Evolutionary conservation across 2,329 filamentous ascomycete species (phyloP).

Genomic region (Cercospora sp.): DNA sequence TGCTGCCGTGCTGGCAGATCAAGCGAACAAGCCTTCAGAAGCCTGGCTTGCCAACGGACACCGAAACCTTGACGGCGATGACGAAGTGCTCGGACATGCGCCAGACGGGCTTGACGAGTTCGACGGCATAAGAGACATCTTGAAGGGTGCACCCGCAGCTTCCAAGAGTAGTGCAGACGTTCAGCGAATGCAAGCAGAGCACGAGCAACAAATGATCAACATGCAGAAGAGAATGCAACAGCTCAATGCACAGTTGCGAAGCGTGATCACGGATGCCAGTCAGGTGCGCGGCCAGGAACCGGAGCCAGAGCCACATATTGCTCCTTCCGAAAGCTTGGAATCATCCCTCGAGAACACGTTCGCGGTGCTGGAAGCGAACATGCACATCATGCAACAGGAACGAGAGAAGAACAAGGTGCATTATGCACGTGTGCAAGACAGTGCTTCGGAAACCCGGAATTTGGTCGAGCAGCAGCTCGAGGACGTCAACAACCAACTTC

Average conservation of each 20-base stretch:
- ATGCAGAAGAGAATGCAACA: conserved; percentile 38
- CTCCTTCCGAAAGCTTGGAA: conserved; percentile 15
- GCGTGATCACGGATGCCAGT: conserved; percentile 35
- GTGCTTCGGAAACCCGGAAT: conserved; percentile 26
- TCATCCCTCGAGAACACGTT: conserved; percentile 30
- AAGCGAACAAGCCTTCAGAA: conserved; percentile 44
- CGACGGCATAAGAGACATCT: conserved; percentile 39
- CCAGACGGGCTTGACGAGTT: conserved; percentile 56
- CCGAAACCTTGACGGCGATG: conserved; percentile 26
- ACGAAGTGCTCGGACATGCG: conserved; percentile 28
- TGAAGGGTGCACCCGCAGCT: conserved; percentile 29
- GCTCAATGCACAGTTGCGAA: conserved; percentile 36
- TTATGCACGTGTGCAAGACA: conserved; percentile 31
- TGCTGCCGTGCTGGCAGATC: conserved; percentile 84
- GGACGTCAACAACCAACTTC: conserved; percentile 35
- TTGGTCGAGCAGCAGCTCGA: conserved; percentile 38
- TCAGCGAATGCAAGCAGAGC: conserved; percentile 19
- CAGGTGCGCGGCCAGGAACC: conserved; percentile 30
- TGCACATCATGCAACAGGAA: conserved; percentile 32
- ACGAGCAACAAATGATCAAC: conserved; percentile 35
- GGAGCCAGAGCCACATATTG: conserved; percentile 26
- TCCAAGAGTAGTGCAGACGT: conserved; percentile 24
- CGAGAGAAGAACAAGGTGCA: conserved; percentile 31
- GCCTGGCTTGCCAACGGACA: conserved; percentile 22
- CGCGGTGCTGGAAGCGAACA: conserved; percentile 31